Evolutionary conservation across 176 grass and related monocot genomes (phyloP).

Genomic region (maize (Zea mays)): DNA sequence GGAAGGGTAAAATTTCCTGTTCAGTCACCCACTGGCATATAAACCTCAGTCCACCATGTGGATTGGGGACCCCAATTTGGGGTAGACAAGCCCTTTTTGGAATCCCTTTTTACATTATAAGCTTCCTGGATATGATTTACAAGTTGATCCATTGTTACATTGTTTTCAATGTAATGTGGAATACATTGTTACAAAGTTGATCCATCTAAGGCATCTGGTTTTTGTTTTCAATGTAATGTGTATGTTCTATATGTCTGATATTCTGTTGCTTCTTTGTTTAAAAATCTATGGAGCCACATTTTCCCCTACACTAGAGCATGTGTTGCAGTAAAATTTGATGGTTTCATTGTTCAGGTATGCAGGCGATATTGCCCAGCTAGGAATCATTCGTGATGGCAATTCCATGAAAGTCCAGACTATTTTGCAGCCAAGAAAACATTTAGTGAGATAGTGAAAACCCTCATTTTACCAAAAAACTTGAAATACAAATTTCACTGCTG

Average conservation of each 20-base stretch:
- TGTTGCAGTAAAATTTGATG: slow-evolving; percentile 22
- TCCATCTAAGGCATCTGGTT: slow-evolving; percentile 19
- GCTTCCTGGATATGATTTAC: not conserved
- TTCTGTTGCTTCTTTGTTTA: slow-evolving; percentile 16
- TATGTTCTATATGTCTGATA: slow-evolving; percentile 29
- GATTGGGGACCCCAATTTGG: no score
- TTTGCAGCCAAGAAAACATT: slow-evolving; percentile 74
- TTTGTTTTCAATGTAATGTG: slow-evolving; percentile 5
- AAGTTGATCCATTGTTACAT: no score
- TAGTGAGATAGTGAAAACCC: slow-evolving; percentile 48
- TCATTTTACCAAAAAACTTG: slow-evolving; percentile 22
- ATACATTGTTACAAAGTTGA: slow-evolving; percentile 21
- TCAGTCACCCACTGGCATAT: slow-evolving; percentile 7
- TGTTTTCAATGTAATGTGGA: no score
- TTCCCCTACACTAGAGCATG: not conserved
- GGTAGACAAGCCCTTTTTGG: slow-evolving; percentile 5
- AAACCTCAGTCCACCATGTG: not conserved
- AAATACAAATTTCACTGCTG: slow-evolving; percentile 26
- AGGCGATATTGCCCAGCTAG: slow-evolving; percentile 86
- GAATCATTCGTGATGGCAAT: slow-evolving; percentile 79
- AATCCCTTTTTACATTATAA: slow-evolving; percentile 12
- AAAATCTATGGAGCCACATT: not conserved
- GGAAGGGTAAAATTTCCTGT: not conserved
- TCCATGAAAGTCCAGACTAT: slow-evolving; percentile 76
- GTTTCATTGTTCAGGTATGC: slow-evolving; percentile 65